Evolutionary conservation across 805 yeast species (phyloP), one percentile per base, ranked within the genome.

Genomic region (Tetrapisispora pingtungensis): DNA sequence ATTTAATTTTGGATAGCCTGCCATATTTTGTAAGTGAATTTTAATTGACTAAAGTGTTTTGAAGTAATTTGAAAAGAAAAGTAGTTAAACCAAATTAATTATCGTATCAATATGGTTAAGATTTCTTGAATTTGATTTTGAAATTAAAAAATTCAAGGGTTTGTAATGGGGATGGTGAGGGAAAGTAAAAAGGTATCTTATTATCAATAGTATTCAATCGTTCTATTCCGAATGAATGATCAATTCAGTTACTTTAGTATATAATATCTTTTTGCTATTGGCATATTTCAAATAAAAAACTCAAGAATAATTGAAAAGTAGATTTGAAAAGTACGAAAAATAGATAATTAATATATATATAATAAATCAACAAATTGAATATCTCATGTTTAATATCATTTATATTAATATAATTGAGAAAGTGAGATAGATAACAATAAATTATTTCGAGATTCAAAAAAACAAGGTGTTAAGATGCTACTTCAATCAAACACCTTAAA

Each of bases 1-100:
- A n/a, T 42, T 36, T 18, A 42, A 36, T 22, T 26, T 36, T 31
- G 45, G 45, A 42, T 42, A 42, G 4, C 36, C 40, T 15, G 45
- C 40, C 45, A 42, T 42, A 19, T 30, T 19, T 10, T 19, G 3
- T 10, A 4, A 33, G 17, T 22, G 26, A 26, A 10, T 12, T 8
- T n/a, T n/a, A n/a, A n/a, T 24, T 15, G 4, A 26, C 3, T 13
- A 31, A 39, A 14, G 26, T 27, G 26, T 5, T 17, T 32, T 14
- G n/a, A n/a, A 8, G 14, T 27, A 7, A 27, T 17, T 12, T 18
- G 14, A 17, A 37, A 18, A 37, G 42, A 17, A 37, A 18, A 37
- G 42, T 40, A 31, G 42, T 40, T 32, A 32, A 40, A 40, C 36
- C 42, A 40, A 40, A 30, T 24, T 3, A 15, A 14, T 22, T 14